Evolutionary conservation across 1,284 basidiomycete species (phyloP), one percentile per base, ranked within the genome.

Genomic region (Fistulinella staudtii): DNA sequence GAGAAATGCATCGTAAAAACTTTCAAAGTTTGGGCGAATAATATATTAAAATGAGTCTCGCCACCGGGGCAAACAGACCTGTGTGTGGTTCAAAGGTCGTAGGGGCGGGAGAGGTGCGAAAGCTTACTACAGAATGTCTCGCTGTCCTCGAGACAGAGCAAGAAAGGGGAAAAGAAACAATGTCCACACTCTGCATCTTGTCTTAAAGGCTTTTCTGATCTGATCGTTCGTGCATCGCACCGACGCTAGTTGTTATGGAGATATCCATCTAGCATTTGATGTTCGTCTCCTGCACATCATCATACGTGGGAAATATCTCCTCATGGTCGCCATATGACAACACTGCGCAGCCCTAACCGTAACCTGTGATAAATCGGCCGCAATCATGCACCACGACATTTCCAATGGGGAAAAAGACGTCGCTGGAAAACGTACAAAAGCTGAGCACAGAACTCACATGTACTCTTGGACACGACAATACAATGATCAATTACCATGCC

Each of bases 21-120:
- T 52, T 41, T 37, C 35, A 40, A 45, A 43, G 36, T 27, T 29
- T 25, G 13, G 15, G 25, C 22, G 11, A 43, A 51, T 15, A 17
- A 36, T 33, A 27, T 10, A 11, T 17, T 15, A 18, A 39, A 13
- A 29, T 24, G 11, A 24, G 15, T 20, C 21, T 22, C 37, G 39
- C 34, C 52, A 40, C 52, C 23, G 8, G 31, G 39, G 31, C 24
- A 41, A 40, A 39, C 21, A 30, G 8, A 21, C n/a, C 44, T 36
- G 17, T 31, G 11, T 18, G n/a, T n/a, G n/a, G n/a, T n/a, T n/a
- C n/a, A n/a, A n/a, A n/a, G n/a, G n/a, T n/a, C n/a, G n/a, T n/a
- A n/a, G n/a, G n/a, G n/a, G n/a, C n/a, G n/a, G n/a, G n/a, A n/a
- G n/a, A n/a, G n/a, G n/a, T 7, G 14, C 35, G 27, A 21, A n/a